These are phyloP conservation scores for Kickxella alabastrina DNA, from an alignment of 192 early-diverging fungal genomes.

Conservation along the genomic window DNA sequence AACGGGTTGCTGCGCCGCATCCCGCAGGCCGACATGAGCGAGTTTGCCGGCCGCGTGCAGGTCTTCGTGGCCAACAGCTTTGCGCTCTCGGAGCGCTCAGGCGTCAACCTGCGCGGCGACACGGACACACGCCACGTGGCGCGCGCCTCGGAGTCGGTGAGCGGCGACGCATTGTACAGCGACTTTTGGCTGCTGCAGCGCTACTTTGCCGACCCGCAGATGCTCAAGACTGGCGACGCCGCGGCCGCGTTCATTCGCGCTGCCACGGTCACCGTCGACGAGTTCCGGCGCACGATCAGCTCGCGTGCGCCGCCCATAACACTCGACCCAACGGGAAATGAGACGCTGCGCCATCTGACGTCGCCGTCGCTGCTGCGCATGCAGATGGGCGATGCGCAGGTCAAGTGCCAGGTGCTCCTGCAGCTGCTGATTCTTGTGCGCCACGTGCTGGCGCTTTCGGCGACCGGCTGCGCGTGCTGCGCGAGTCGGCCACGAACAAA, in stretches of 20 bases:
- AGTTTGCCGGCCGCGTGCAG: conserved; percentile 82
- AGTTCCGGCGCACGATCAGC: conserved; percentile 30
- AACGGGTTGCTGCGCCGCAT: conserved; percentile 85
- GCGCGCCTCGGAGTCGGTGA: neutral
- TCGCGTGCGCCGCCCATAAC: conserved; percentile 7
- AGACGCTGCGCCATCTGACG: conserved; percentile 30
- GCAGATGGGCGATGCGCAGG: conserved; percentile 75
- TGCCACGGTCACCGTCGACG: conserved; percentile 23
- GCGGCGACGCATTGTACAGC: conserved; percentile 55
- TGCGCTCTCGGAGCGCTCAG: conserved; percentile 82
- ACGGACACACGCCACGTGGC: conserved; percentile 1
- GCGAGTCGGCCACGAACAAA: conserved; percentile 55
- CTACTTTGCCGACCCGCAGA: conserved; percentile 68
- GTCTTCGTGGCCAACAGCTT: conserved; percentile 83
- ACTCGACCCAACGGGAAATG: conserved; percentile 16
- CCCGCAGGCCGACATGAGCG: conserved; percentile 78
- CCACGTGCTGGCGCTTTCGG: conserved; percentile 60
- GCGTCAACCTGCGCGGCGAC: conserved; percentile 86
- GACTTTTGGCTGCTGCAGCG: conserved; percentile 78
- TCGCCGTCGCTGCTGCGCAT: conserved; percentile 27
- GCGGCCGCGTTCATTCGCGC: conserved; percentile 15
- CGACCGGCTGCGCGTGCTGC: conserved; percentile 49
- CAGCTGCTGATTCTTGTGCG: conserved; percentile 86
- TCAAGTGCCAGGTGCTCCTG: conserved; percentile 81
- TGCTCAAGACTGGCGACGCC: conserved; percentile 13